These are phyloP conservation scores for Zopfochytrium polystomum DNA, from an alignment of 371 early-diverging fungal genomes.

Conservation along the genomic window DNA sequence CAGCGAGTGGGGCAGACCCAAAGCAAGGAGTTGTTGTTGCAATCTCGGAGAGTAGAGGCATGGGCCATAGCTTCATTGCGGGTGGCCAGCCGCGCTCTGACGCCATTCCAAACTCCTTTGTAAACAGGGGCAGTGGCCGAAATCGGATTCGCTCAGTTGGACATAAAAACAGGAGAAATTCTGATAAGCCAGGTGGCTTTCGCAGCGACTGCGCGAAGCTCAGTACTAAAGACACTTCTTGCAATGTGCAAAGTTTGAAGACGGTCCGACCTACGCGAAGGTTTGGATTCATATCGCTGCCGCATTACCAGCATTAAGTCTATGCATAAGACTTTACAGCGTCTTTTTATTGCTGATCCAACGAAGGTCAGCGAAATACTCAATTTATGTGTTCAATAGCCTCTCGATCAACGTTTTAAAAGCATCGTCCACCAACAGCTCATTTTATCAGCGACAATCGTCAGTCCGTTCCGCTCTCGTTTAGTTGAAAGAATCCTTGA, in stretches of 20 bases:
- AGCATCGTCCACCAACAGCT: conserved; percentile 23
- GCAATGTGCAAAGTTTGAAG: conserved; percentile 54
- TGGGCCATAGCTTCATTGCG: no score
- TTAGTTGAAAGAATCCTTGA: conserved; percentile 51
- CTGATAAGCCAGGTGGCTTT: conserved; percentile 56
- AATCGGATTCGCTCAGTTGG: conserved; percentile 64
- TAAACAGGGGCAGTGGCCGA: conserved; percentile 47
- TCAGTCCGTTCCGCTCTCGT: conserved; percentile 46
- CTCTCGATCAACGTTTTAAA: neutral
- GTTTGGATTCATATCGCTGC: neutral
- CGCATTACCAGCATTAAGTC: neutral
- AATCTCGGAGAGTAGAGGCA: no score
- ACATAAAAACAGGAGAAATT: conserved; percentile 60
- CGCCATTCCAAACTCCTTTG: no score
- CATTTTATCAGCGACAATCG: conserved; percentile 42
- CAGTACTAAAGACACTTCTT: conserved; percentile 13
- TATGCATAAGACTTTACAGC: conserved; percentile 51
- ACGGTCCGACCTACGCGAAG: conserved; percentile 58
- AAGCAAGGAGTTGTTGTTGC: no score
- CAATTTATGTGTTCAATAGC: neutral
- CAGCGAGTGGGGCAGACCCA: no score
- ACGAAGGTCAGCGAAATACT: conserved; percentile 44
- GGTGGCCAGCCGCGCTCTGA: no score
- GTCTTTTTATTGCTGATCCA: conserved; percentile 59
- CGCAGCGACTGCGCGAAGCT: conserved; percentile 3